phyloP scores from a whole-genome alignment of 1,139 yeast species.

The Suhomyces coccinellae region DNA sequence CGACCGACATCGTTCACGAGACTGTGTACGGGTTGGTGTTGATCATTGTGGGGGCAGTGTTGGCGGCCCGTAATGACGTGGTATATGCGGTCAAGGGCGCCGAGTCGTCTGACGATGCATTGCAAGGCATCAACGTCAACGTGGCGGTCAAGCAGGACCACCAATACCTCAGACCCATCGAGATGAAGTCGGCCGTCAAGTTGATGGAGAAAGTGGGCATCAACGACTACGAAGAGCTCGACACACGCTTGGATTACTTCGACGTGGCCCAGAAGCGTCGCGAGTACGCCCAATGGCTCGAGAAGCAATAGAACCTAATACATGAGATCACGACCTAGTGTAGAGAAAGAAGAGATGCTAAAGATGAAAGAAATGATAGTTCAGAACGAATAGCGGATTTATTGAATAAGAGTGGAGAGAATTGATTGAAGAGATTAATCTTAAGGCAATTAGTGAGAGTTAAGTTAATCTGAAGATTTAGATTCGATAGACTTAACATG shows the following conservation, averaged over 20 bases:
- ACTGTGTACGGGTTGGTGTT: constrained; percentile 40
- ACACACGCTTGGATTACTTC: constrained; percentile 46
- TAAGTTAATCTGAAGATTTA: too few relatives aligned
- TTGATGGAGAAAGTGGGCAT: constrained; percentile 47
- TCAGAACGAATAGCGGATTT: too few relatives aligned
- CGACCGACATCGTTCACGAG: constrained; percentile 45
- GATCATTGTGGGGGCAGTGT: constrained; percentile 38
- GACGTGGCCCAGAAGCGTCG: constrained; percentile 43
- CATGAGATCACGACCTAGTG: background rate
- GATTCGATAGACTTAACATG: too few relatives aligned
- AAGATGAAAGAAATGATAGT: too few relatives aligned
- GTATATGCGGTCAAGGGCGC: constrained; percentile 16
- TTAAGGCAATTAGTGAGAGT: too few relatives aligned
- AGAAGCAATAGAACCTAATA: background rate
- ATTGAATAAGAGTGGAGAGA: too few relatives aligned
- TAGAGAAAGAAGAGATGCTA: too few relatives aligned
- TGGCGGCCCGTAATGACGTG: constrained; percentile 26
- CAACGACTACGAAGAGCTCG: constrained; percentile 43
- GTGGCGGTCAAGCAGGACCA: constrained; percentile 19
- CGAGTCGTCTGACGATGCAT: constrained; percentile 8
- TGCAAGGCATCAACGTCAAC: constrained; percentile 23
- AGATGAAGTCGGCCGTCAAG: constrained; percentile 48
- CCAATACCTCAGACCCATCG: constrained; percentile 43
- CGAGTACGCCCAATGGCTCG: constrained; percentile 42
- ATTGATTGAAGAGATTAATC: too few relatives aligned